Conservation (phyloP, 2,329 filamentous ascomycete genomes). For the Phialemoniopsis sp. region DNA sequence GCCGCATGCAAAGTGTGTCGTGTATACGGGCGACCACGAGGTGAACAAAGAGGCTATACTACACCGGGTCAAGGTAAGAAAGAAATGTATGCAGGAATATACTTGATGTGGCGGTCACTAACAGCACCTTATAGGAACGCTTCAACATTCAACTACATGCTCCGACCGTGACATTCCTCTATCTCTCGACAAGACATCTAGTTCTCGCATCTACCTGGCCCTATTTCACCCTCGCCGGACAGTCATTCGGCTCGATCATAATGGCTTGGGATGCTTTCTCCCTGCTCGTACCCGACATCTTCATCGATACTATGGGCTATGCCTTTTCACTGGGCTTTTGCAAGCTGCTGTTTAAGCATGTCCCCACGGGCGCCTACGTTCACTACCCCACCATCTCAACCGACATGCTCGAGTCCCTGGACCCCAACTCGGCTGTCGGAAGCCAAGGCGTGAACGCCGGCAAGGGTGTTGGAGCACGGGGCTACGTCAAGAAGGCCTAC, state of each 20-base stretch:
- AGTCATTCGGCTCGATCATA: conserved; percentile 83
- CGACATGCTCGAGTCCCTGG: conserved; percentile 87
- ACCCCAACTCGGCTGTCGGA: conserved; percentile 55
- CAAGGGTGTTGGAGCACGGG: conserved; percentile 67
- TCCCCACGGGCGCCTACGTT: conserved; percentile 90
- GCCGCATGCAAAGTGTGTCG: conserved; percentile 83
- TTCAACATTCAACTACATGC: conserved; percentile 91
- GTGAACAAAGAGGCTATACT: conserved; percentile 78
- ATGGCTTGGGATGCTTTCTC: conserved; percentile 90
- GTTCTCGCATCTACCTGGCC: conserved; percentile 87
- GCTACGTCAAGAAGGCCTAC: conserved; percentile 71
- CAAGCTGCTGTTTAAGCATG: conserved; percentile 73
- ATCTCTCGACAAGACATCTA: conserved; percentile 82
- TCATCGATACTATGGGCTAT: conserved; percentile 98
- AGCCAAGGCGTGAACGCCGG: conserved; percentile 78
- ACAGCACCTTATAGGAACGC: conserved; percentile 50
- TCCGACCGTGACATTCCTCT: conserved; percentile 81
- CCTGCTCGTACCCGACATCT: conserved; percentile 88
- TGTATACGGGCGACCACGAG: conserved; percentile 95
- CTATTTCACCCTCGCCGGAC: conserved; percentile 88
- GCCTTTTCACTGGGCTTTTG: conserved; percentile 82
- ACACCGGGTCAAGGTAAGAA: conserved; percentile 66
- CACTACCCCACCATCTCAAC: conserved; percentile 98
- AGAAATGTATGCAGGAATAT: too few species aligned
- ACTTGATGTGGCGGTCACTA: too few species aligned